A percentile compares a stretch with the other conserved stretches of the same genome.
Conservation (phyloP, 179 eudicot species). For the Spinacia oleracea region DNA sequence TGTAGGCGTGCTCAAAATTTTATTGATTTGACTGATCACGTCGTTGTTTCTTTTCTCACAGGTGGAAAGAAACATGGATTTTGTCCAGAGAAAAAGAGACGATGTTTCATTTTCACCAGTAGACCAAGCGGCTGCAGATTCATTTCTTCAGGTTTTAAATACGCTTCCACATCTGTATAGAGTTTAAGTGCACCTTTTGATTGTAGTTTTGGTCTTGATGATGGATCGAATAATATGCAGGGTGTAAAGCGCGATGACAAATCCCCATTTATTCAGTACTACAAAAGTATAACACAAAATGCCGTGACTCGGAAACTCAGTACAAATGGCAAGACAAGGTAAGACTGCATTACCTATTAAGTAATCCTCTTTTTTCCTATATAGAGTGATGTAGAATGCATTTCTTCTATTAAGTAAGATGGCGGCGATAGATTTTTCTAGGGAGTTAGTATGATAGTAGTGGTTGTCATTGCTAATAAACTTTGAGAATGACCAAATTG, state of each 20-base stretch:
- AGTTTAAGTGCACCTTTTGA: constrained; percentile 2
- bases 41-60: constrained; percentile 25
- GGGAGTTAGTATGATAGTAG: not conserved
- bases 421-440: not conserved
- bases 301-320: constrained; percentile 48
- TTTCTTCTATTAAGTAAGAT: not conserved
- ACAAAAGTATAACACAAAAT: constrained; percentile 66
- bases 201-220: not conserved
- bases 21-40: not conserved
- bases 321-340: constrained; percentile 46
- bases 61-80: constrained; percentile 90
- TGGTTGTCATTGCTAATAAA: not conserved
- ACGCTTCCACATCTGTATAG: constrained; percentile 15
- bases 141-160: constrained; percentile 74
- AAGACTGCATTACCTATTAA: constrained; percentile 6
- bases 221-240: constrained; percentile 42
- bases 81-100: constrained; percentile 84
- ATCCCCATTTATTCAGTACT: constrained; percentile 72
- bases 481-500: not conserved
- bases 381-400: not conserved
- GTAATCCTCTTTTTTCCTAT: not conserved
- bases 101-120: constrained; percentile 80
- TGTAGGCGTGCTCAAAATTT: not conserved
- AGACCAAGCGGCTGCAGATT: constrained; percentile 70
- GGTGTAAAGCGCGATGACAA: constrained; percentile 53